Evolutionary conservation across 2,329 filamentous ascomycete species (phyloP), one percentile per base, ranked within the genome.

Genomic region (Sclerotinia minor): DNA sequence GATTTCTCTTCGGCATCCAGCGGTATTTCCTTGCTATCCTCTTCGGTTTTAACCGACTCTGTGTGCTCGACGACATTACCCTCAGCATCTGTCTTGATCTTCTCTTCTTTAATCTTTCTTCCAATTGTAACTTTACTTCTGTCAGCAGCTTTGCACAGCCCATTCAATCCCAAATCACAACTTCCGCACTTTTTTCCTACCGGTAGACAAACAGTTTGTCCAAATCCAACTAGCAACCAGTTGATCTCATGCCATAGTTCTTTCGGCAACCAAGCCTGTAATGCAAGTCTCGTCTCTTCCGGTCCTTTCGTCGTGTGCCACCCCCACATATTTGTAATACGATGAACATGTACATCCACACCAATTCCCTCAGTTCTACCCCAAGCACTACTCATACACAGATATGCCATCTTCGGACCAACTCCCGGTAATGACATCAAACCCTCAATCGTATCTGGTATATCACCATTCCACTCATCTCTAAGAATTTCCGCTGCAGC

Each of bases 171-270:
- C 60, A 98, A 80, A 71, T 91, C 90, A 79, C 95, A 99, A 60
- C 95, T 89, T 24, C 92, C 93, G 79, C 95, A 99, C 73, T 85
- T 87, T 17, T 74, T 67, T 0, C 88, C 88, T 1, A 91, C 83
- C 8, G 89, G 88, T 69, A 89, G 77, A 78, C 89, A 92, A 38
- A 89, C 83, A 1, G 86, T 90, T 80, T 92, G 89, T 0, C 89
- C 89, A 70, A 91, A 82, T 0, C 89, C 89, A n/a, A 92, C 89
- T 21, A 92, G 79, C 71, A 92, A 76, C 78, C 87, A 87, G 75
- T 92, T 92, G 72, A 92, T 91, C 73, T 91, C 88, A 78, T 89
- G 87, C 89, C 89, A 92, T 70, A 85, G 85, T 45, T 90, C 88
- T 73, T 78, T 84, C 1, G 89, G 89, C 67, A 92, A 77, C 89